phyloP scores from a whole-genome alignment of 2,329 filamentous ascomycete species.

The Moelleriella libera region DNA sequence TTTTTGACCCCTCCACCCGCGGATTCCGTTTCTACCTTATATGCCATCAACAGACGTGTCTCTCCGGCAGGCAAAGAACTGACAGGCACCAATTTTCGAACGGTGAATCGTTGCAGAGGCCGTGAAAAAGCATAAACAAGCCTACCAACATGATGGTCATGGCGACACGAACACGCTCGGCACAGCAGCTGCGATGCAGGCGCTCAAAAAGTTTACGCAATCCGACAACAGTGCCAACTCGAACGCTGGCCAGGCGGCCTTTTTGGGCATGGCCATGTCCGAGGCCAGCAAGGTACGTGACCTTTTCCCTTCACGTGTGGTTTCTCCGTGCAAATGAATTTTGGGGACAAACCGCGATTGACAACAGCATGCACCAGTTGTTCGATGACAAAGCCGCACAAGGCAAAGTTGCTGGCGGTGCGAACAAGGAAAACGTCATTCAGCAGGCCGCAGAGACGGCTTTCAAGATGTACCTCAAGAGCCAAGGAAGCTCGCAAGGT shows the following conservation, averaged over 20 bases:
- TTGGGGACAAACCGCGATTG: neutral
- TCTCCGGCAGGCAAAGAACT: too few species aligned
- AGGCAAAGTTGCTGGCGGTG: constrained; percentile 38
- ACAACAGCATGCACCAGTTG: constrained; percentile 22
- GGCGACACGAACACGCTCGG: constrained; percentile 43
- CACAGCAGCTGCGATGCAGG: constrained; percentile 65
- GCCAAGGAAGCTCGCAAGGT: constrained; percentile 35
- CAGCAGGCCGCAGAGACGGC: constrained; percentile 74
- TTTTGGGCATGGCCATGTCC: constrained; percentile 75
- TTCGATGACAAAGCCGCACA: constrained; percentile 44
- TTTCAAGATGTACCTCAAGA: constrained; percentile 83
- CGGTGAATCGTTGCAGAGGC: constrained; percentile 32
- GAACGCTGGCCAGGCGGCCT: constrained; percentile 53
- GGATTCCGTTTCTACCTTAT: too few species aligned
- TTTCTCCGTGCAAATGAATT: neutral
- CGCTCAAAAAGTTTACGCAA: constrained; percentile 63
- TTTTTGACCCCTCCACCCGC: too few species aligned
- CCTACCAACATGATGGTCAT: constrained; percentile 42
- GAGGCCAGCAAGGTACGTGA: constrained; percentile 61
- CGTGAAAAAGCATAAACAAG: constrained; percentile 60
- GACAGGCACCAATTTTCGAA: neutral
- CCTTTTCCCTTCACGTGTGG: neutral
- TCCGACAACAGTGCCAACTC: constrained; percentile 32
- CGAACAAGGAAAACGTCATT: constrained; percentile 69
- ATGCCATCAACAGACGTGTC: too few species aligned